These are phyloP conservation scores for Claviceps arundinis DNA, from an alignment of 2,329 filamentous ascomycete genomes.

Conservation along the genomic window DNA sequence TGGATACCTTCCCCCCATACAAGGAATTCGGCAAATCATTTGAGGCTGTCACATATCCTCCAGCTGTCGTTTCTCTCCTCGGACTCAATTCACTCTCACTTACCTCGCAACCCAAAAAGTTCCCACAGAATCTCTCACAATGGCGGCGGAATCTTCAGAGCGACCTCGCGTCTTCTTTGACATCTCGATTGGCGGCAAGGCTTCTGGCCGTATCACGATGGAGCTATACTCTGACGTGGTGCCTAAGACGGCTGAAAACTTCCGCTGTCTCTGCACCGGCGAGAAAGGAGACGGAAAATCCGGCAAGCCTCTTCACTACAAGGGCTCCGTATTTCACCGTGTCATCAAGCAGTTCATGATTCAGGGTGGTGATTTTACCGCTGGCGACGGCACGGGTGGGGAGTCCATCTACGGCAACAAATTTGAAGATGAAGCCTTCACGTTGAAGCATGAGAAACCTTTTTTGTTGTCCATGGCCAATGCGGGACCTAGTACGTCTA, in stretches of 20 bases:
- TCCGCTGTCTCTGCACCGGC: conserved; percentile 84
- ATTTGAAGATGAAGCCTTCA: conserved; percentile 95
- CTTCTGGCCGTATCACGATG: conserved; percentile 69
- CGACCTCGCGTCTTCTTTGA: conserved; percentile 87
- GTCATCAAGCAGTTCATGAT: conserved; percentile 99
- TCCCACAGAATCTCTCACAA: conserved; percentile 12
- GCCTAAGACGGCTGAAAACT: conserved; percentile 93
- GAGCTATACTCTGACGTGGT: conserved; percentile 69
- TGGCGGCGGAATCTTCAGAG: conserved; percentile 31
- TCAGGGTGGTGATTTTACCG: conserved; percentile 85
- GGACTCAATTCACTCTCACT: not conserved
- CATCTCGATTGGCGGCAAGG: conserved; percentile 63
- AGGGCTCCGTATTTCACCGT: conserved; percentile 84
- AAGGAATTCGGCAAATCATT: not conserved
- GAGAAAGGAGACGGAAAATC: conserved; percentile 77
- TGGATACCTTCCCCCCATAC: not conserved
- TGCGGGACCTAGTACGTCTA: conserved; percentile 64
- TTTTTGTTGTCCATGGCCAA: conserved; percentile 98
- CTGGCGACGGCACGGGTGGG: conserved; percentile 85
- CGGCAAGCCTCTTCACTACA: conserved; percentile 84
- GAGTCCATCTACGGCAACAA: conserved; percentile 97
- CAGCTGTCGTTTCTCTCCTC: not conserved
- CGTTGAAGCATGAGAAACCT: conserved; percentile 78
- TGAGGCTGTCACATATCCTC: not conserved
- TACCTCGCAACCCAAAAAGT: not conserved